phyloP scores from a whole-genome alignment of 129 eudicot species.

The Logfia minima region DNA sequence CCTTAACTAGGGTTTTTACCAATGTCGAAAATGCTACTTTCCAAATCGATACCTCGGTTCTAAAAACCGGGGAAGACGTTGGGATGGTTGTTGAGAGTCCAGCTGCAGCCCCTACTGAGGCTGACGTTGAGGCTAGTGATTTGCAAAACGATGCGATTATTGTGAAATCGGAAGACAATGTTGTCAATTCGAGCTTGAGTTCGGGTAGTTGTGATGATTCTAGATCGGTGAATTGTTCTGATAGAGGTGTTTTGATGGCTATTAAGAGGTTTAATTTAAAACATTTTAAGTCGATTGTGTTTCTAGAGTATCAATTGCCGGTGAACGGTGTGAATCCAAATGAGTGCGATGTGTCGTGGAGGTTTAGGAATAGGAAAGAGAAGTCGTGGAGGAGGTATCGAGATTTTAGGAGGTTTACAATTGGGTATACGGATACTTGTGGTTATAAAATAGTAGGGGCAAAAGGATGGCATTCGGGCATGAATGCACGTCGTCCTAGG shows the following conservation, averaged over 20 bases:
- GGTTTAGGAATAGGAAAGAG: slow-evolving; percentile 85
- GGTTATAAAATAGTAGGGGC: slow-evolving; percentile 66
- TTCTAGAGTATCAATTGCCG: slow-evolving; percentile 70
- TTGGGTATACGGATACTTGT: slow-evolving; percentile 70
- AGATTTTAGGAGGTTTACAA: slow-evolving; percentile 86
- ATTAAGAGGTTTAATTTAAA: slow-evolving; percentile 77
- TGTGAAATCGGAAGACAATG: slow-evolving; percentile 44
- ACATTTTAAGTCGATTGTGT: slow-evolving; percentile 65
- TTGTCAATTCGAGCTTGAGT: slow-evolving; percentile 35
- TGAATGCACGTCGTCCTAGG: slow-evolving; percentile 79
- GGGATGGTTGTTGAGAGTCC: slow-evolving; percentile 39
- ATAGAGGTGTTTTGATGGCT: slow-evolving; percentile 67
- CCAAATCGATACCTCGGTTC: slow-evolving; percentile 65
- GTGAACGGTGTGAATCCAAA: slow-evolving; percentile 67
- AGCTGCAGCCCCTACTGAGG: slow-evolving; percentile 38
- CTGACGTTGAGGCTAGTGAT: slow-evolving; percentile 46
- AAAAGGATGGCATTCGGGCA: slow-evolving; percentile 93
- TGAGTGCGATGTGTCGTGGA: slow-evolving; percentile 97
- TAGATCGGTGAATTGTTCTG: slow-evolving; percentile 72
- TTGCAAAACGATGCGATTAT: slow-evolving; percentile 45
- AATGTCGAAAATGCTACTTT: slow-evolving; percentile 84
- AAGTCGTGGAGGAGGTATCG: slow-evolving; percentile 95
- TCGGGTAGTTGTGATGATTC: slow-evolving; percentile 52
- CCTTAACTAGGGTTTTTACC: slow-evolving; percentile 79
- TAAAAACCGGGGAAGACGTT: slow-evolving; percentile 82